Conservation (phyloP, 208 protist species). For the Leishmania lainsoni region DNA sequence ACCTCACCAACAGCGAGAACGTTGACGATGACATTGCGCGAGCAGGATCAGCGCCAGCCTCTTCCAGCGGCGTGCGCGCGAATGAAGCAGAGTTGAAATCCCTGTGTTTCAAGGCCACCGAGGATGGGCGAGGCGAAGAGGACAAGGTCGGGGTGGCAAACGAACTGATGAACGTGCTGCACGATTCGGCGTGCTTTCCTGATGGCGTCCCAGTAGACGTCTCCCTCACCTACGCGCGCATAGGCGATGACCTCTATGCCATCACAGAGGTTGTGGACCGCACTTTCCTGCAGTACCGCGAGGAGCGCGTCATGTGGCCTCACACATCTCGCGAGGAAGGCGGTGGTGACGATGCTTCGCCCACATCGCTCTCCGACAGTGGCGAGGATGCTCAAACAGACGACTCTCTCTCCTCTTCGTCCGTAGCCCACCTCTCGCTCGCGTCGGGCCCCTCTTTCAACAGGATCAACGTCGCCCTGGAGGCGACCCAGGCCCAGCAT, state of each 20-base stretch:
- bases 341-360: constrained; percentile 4
- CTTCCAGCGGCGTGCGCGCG: background rate
- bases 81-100: background rate
- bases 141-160: background rate
- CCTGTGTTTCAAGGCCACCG: background rate
- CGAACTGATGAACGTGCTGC: constrained; percentile 29
- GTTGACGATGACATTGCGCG: background rate
- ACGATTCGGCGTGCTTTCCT: constrained; percentile 26
- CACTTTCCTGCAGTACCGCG: constrained; percentile 73
- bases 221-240: constrained; percentile 56
- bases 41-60: background rate
- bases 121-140: background rate
- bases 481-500: constrained; percentile 25
- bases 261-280: constrained; percentile 67
- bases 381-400: constrained; percentile 4
- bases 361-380: constrained; percentile 10
- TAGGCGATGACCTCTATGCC: constrained; percentile 68
- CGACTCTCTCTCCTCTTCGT: background rate
- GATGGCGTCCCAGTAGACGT: constrained; percentile 54
- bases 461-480: constrained; percentile 12
- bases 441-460: constrained; percentile 10
- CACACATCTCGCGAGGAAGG: background rate
- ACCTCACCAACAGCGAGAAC: background rate
- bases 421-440: constrained; percentile 12
- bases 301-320: constrained; percentile 48